Percentiles rank a stretch among this genome's conserved stretches.
phyloP scores from a whole-genome alignment of 2,329 filamentous ascomycete species.

The Fusarium acutatum region DNA sequence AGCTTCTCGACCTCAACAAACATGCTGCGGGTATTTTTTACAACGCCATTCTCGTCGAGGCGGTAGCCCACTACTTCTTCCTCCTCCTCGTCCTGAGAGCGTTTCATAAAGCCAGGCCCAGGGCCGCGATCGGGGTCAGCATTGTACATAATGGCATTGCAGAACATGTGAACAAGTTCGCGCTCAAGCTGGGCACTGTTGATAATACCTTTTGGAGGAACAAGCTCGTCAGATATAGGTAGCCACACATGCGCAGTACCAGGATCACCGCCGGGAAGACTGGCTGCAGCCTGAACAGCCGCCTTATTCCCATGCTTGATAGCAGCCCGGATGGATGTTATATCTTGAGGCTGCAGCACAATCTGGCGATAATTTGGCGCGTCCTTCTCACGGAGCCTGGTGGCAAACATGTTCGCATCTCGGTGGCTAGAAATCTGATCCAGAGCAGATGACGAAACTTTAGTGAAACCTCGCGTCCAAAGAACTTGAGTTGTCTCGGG shows the following conservation, averaged over 20 bases:
- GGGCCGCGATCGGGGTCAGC: conserved; percentile 79
- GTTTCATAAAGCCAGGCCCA: conserved; percentile 66
- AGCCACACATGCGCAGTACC: conserved; percentile 68
- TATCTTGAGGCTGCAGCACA: conserved; percentile 77
- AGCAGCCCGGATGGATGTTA: conserved; percentile 79
- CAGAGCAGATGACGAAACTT: conserved; percentile 75
- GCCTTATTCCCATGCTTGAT: conserved; percentile 77
- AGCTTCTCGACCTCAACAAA: conserved; percentile 85
- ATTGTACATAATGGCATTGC: conserved; percentile 99
- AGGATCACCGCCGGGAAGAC: conserved; percentile 67
- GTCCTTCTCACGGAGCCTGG: conserved; percentile 76
- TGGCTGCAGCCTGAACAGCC: conserved; percentile 67
- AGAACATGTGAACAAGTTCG: conserved; percentile 95
- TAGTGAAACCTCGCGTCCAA: conserved; percentile 78
- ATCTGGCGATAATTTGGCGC: conserved; percentile 80
- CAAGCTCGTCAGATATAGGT: conserved; percentile 76
- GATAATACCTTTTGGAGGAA: conserved; percentile 89
- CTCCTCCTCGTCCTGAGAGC: conserved; percentile 55
- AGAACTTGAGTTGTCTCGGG: conserved; percentile 72
- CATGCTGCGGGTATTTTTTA: conserved; percentile 89
- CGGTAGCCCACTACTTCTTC: conserved; percentile 66
- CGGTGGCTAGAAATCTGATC: conserved; percentile 82
- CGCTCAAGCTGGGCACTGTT: conserved; percentile 93
- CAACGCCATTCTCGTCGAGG: conserved; percentile 83
- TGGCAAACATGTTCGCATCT: conserved; percentile 81